These are phyloP conservation scores for Schizosaccharomyces lindneri DNA, from an alignment of 805 yeast genomes.

Conservation along the genomic window DNA sequence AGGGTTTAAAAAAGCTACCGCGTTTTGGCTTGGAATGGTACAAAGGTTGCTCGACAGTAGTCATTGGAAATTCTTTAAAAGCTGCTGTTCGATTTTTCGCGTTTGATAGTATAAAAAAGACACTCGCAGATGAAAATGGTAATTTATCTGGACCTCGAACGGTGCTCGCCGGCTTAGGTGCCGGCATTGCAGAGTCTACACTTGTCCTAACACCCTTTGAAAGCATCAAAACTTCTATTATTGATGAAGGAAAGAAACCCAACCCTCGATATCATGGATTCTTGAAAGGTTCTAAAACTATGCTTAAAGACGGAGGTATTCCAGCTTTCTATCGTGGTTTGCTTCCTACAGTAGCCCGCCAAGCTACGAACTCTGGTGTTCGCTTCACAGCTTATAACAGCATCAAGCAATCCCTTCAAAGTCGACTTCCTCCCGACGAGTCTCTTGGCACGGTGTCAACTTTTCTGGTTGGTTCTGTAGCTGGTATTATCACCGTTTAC, in stretches of 20 bases:
- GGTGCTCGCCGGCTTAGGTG: slow-evolving; percentile 69
- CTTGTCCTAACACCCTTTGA: slow-evolving; percentile 93
- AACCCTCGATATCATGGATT: slow-evolving; percentile 51
- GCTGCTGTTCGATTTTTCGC: slow-evolving; percentile 91
- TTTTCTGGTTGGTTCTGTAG: slow-evolving; percentile 69
- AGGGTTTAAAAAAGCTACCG: slow-evolving; percentile 4
- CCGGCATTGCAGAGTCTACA: slow-evolving; percentile 76
- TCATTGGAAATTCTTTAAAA: slow-evolving; percentile 84
- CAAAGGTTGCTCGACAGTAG: slow-evolving; percentile 91
- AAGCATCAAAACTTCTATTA: slow-evolving; percentile 82
- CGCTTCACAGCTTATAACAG: slow-evolving; percentile 81
- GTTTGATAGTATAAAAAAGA: slow-evolving; percentile 59
- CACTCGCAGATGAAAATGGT: slow-evolving; percentile 62
- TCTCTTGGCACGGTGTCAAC: slow-evolving; percentile 62
- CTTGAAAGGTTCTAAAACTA: slow-evolving; percentile 33
- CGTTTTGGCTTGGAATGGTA: slow-evolving; percentile 28
- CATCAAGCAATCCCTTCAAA: slow-evolving; percentile 25
- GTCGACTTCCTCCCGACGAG: slow-evolving; percentile 26
- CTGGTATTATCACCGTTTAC: slow-evolving; percentile 75
- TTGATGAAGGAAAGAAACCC: slow-evolving; percentile 65
- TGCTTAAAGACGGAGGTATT: slow-evolving; percentile 56
- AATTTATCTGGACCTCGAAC: slow-evolving; percentile 43
- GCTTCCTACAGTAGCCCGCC: slow-evolving; percentile 80
- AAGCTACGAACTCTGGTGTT: slow-evolving; percentile 87
- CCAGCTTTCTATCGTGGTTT: slow-evolving; percentile 72